Conservation (phyloP, 176 grass and related monocot genomes). For the Guadua angustifolia region DNA sequence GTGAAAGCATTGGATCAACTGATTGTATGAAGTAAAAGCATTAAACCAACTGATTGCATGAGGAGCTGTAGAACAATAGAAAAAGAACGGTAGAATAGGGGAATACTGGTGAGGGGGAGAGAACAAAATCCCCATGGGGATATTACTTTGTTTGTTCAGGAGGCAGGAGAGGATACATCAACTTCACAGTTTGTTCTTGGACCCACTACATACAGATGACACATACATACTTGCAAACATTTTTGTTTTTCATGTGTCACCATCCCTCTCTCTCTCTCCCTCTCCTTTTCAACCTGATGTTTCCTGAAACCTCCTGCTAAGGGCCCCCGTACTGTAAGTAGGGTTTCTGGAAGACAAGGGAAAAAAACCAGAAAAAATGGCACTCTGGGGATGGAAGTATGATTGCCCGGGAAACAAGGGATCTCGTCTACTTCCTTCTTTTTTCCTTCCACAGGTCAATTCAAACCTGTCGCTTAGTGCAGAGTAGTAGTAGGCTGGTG, state of each 20-base stretch:
- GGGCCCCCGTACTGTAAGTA: constrained; percentile 47
- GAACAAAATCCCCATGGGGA: constrained; percentile 46
- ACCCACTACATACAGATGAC: constrained; percentile 52
- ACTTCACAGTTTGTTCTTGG: constrained; percentile 44
- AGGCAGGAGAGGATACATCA: constrained; percentile 46
- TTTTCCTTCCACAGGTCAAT: constrained; percentile 56
- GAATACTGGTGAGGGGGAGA: neutral
- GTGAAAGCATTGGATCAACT: constrained; percentile 27
- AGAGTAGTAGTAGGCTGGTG: constrained; percentile 38
- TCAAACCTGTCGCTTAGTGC: constrained; percentile 52
- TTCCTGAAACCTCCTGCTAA: constrained; percentile 59
- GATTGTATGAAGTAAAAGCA: constrained; percentile 32
- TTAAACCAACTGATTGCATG: constrained; percentile 22
- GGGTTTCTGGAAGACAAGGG: constrained; percentile 49
- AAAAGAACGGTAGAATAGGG: constrained; percentile 18
- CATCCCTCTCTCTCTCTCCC: constrained; percentile 29
- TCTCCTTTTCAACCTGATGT: constrained; percentile 56
- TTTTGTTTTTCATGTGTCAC: constrained; percentile 56
- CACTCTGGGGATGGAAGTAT: constrained; percentile 41
- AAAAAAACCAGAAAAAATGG: constrained; percentile 31
- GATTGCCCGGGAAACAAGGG: constrained; percentile 66
- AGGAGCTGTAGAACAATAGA: neutral
- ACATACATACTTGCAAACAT: constrained; percentile 42
- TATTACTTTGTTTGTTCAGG: constrained; percentile 45
- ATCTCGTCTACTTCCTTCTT: constrained; percentile 38